Conservation (phyloP, 768 basidiomycete genomes). For the Kwoniella pini region DNA sequence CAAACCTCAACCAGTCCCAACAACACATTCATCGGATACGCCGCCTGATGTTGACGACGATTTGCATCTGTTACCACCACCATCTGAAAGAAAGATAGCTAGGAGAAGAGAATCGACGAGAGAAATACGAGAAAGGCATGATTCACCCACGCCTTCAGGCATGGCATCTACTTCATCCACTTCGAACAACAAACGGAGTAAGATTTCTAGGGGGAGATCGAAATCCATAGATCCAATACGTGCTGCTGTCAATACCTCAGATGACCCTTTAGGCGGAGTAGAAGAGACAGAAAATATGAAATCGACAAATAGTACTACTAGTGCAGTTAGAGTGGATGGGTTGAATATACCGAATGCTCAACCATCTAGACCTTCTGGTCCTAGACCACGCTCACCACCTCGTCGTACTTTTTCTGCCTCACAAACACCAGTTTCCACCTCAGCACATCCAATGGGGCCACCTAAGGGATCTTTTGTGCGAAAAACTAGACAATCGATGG, state of each 20-base stretch:
- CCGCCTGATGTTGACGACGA: slow-evolving; percentile 36
- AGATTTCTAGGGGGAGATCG: slow-evolving; percentile 10
- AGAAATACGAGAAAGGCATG: slow-evolving; percentile 29
- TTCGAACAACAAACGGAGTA: slow-evolving; percentile 6
- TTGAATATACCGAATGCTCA: slow-evolving; percentile 20
- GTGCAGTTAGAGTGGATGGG: slow-evolving; percentile 19
- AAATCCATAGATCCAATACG: slow-evolving; percentile 25
- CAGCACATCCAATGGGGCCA: slow-evolving; percentile 30
- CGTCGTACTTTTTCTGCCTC: slow-evolving; percentile 7
- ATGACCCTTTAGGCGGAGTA: slow-evolving; percentile 19
- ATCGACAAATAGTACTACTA: background rate
- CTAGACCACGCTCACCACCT: slow-evolving; percentile 36
- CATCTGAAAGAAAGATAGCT: slow-evolving; percentile 46
- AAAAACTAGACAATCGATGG: slow-evolving; percentile 38
- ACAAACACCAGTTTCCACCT: slow-evolving; percentile 2
- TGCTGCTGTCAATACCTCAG: slow-evolving; percentile 27
- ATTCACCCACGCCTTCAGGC: slow-evolving; percentile 20
- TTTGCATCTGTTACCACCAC: slow-evolving; percentile 37
- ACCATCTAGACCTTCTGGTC: slow-evolving; percentile 21
- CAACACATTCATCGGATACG: slow-evolving; percentile 34
- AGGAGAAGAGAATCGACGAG: slow-evolving; percentile 45
- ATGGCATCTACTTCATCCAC: background rate
- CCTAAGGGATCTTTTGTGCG: slow-evolving; percentile 28
- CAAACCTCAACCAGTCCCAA: slow-evolving; percentile 37
- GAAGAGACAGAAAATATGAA: slow-evolving; percentile 18